Evolutionary conservation across 2,329 filamentous ascomycete genomes (phyloP).

Genomic region (Fusarium sulawesiense): DNA sequence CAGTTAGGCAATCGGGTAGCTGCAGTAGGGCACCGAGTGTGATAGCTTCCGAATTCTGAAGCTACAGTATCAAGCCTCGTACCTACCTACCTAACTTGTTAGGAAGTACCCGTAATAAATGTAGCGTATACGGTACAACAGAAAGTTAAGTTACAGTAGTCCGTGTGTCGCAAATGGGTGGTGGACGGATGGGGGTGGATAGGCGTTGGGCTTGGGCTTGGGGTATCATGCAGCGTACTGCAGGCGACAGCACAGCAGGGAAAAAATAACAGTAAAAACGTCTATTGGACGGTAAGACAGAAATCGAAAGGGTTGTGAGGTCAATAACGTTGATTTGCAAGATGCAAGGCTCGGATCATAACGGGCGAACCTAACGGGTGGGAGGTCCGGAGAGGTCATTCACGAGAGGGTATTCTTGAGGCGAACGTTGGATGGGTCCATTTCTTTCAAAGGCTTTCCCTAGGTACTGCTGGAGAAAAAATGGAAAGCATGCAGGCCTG

Average conservation of each 20-base stretch:
- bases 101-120: slow-evolving; percentile 26
- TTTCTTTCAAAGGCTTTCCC: background rate
- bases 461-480: slow-evolving; percentile 26
- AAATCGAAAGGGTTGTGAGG: slow-evolving; percentile 33
- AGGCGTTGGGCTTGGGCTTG: slow-evolving; percentile 28
- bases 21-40: slow-evolving; percentile 48
- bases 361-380: slow-evolving; percentile 47
- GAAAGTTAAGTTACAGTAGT: background rate
- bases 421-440: slow-evolving; percentile 38
- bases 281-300: slow-evolving; percentile 35
- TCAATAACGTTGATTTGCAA: slow-evolving; percentile 44
- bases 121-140: slow-evolving; percentile 19
- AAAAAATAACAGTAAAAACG: slow-evolving; percentile 24
- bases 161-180: slow-evolving; percentile 20
- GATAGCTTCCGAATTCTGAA: slow-evolving; percentile 39
- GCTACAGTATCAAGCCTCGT: slow-evolving; percentile 28
- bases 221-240: slow-evolving; percentile 44
- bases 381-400: slow-evolving; percentile 49
- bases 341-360: slow-evolving; percentile 49
- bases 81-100: slow-evolving; percentile 27
- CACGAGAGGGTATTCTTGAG: slow-evolving; percentile 39
- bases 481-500: slow-evolving; percentile 42
- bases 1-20: slow-evolving; percentile 51
- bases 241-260: slow-evolving; percentile 41
- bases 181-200: slow-evolving; percentile 30